Base-by-base conservation (phyloP, 2,329 filamentous ascomycete genomes). In the Ophiocordyceps camponoti-saundersi region DNA sequence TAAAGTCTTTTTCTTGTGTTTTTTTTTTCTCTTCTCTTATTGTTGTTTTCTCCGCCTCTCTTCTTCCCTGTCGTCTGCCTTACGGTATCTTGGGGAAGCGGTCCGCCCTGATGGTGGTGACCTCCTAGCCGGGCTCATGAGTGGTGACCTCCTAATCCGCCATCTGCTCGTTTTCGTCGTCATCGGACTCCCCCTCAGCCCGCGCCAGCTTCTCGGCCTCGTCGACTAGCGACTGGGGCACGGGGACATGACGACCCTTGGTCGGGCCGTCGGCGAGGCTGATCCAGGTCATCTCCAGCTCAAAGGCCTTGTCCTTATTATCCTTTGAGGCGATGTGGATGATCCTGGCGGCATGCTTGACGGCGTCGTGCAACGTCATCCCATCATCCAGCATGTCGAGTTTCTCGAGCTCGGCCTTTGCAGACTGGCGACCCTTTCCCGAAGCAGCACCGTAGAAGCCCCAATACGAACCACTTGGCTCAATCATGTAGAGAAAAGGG, bases 281-380 rank as follows among this genome's bases (percentile, higher is more conserved):
- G 64, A 96, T 85, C 92, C 92, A 98, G 49, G 86, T 94, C 88
- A 98, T 93, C 72, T 98, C 92, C 50, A 98, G 73, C 78, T 98
- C 92, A 60, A 96, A 98, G 54, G 96, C 92, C 74, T 98, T 98
- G 69, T 96, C 92, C 72, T 96, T 96, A 74, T 90, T 96, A 65
- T 98, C 92, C 65, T 96, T 92, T 63, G 98, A 92, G 44, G 90
- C 89, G 50, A 95, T 79, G 64, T 95, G 93, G 67, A 98, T 96
- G 67, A 98, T 98, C 51, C 88, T 75, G 48, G 92, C 92, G 32
- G 92, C 92, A 72, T 96, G 85, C 73, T 94, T 95, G 59, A 98
- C 86, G 45, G 83, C 92, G 60, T 96, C 81, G 60, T 83, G 72
- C 49, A 98, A 71, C 51, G 82, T 85, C 47, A 96, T 75, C 45